Percentiles rank a stretch among this genome's conserved stretches.
Evolutionary conservation across 2,329 filamentous ascomycete genomes (phyloP).

Genomic region (Pyricularia grisea): DNA sequence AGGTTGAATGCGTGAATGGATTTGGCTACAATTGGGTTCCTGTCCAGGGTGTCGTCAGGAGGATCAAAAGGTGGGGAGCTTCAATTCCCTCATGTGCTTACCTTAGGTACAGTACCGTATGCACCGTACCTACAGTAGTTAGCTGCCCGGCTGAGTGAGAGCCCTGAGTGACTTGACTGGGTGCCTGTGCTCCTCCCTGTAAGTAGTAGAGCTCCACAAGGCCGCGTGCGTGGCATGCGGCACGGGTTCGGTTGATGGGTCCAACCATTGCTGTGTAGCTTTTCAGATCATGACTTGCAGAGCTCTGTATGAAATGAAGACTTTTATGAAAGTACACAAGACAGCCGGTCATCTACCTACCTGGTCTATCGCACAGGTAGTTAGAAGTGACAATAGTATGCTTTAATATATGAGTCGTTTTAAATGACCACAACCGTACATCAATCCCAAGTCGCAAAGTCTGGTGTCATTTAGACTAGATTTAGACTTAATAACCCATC

Average conservation of each 20-base stretch:
- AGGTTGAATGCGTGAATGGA: background rate
- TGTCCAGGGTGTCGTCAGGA: background rate
- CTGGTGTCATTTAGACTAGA: too few relatives aligned
- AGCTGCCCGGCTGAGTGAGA: background rate
- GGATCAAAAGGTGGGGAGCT: background rate
- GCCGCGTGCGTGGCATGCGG: background rate
- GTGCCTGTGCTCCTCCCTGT: background rate
- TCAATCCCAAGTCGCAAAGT: too few relatives aligned
- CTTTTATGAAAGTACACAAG: too few relatives aligned
- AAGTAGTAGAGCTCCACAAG: background rate
- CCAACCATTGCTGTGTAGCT: background rate
- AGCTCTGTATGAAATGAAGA: background rate
- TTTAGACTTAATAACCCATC: too few relatives aligned
- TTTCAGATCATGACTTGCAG: background rate
- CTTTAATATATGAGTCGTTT: too few relatives aligned
- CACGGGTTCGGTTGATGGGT: background rate
- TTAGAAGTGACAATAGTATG: too few relatives aligned
- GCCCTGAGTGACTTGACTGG: background rate
- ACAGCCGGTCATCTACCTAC: too few relatives aligned
- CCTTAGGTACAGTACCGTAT: background rate
- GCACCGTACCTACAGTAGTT: too few relatives aligned
- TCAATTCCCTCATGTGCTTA: background rate
- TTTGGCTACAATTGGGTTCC: background rate
- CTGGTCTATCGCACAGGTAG: too few relatives aligned
- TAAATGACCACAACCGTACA: too few relatives aligned